Base-by-base conservation (phyloP, 2,329 filamentous ascomycete species). In the Pyrenochaeta sp. region DNA sequence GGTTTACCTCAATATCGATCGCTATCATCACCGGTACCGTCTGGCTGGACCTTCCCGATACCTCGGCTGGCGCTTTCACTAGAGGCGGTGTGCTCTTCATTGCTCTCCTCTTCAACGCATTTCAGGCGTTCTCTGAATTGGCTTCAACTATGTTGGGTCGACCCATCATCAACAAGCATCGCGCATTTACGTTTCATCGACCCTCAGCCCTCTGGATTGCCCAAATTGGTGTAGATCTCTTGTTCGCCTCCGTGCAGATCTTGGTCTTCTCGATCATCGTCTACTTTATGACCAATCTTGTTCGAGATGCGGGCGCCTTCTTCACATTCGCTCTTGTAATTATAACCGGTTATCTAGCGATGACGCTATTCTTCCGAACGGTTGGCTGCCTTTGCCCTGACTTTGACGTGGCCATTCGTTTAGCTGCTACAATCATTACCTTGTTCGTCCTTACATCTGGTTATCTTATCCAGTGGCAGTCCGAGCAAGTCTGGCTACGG, bases 181-280 rank as follows among this genome's bases (percentile, higher is more conserved):
- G 90, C 56, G 89, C 90, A 0, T 96, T 92, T 67, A 90, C 91
- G 0, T 94, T 96, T 72, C 90, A 95, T 73, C 84, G 91, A 34
- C 92, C 92, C 0, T 92, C 90, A 0, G 91, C 92, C 0, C 79
- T 95, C 0, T 95, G 91, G 88, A 89, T 95, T 56, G 91, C 89
- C 0, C 92, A 95, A 72, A 93, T 95, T 47, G 82, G 91, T 13
- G 90, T 93, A 8, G 92, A 96, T 66, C 84, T 90, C 50, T 84
- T 88, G 0, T 94, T 95, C 71, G 84, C 90, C 0, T 84, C 89
- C 0, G 83, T 83, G 2, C 88, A 92, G 65, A 92, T 92, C 24
- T 66, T 84, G 5, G 58, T 78, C 22, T 82, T 81, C 61, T 81
- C 80, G 42, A 66, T 82, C n/a, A 78, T 80, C 25, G 68, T 83